These are phyloP conservation scores for Silene conica DNA, from an alignment of 148 eudicot species.

Conservation along the genomic window DNA sequence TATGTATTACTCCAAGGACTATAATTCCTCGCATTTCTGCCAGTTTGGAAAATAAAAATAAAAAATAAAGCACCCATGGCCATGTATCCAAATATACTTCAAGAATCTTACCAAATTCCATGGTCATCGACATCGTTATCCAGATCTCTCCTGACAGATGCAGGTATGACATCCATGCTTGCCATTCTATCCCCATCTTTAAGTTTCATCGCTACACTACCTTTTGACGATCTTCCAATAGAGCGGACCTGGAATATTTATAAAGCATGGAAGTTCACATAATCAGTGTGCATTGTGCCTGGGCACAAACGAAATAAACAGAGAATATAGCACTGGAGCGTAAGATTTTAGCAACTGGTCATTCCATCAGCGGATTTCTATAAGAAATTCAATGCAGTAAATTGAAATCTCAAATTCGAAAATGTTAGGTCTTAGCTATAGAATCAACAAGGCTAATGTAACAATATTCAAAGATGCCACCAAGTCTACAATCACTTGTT, in stretches of 20 bases:
- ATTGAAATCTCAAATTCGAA: not conserved
- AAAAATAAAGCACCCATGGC: conserved; percentile 2
- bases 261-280: not conserved
- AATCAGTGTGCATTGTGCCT: too few species aligned
- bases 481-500: not conserved
- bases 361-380: not conserved
- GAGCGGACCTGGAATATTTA: conserved; percentile 65
- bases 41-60: not conserved
- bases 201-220: conserved; percentile 82
- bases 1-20: not conserved
- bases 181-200: conserved; percentile 81
- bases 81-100: not conserved
- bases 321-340: not conserved
- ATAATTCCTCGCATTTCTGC: not conserved
- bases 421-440: not conserved
- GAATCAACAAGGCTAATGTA: not conserved
- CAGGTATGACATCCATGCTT: conserved; percentile 86
- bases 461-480: not conserved
- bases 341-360: too few species aligned
- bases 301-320: not conserved
- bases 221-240: conserved; percentile 80
- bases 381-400: not conserved
- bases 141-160: conserved; percentile 43
- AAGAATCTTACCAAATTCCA: conserved; percentile 49
- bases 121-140: conserved; percentile 38